Percentiles rank a stretch among this genome's conserved stretches.
These are phyloP conservation scores for Eucalyptus albens DNA, from an alignment of 345 rosid species.

Conservation along the genomic window DNA sequence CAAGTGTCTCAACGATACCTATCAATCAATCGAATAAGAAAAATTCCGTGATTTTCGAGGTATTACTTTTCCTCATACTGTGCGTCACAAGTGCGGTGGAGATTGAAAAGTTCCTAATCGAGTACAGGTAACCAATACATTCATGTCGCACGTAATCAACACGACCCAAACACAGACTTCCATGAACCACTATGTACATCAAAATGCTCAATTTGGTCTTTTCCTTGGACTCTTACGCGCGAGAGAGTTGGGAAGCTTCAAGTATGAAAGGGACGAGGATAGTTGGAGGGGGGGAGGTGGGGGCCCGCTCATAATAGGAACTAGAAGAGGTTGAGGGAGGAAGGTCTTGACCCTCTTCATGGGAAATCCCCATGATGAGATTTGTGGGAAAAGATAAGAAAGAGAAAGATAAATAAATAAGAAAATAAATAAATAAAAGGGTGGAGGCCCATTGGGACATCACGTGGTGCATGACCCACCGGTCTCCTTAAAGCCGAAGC, in stretches of 20 bases:
- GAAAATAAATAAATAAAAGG: not conserved
- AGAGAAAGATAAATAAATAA: not conserved
- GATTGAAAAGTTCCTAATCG: not conserved
- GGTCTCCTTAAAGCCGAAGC: conserved; percentile 39
- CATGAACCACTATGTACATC: not conserved
- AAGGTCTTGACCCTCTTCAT: not conserved
- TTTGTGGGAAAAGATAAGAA: not conserved
- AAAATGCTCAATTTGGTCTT: not conserved
- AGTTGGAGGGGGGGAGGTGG: not conserved
- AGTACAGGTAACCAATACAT: too few relatives aligned
- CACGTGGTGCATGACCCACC: conserved; percentile 84
- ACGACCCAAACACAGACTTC: not conserved
- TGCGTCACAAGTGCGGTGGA: not conserved
- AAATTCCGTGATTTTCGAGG: not conserved
- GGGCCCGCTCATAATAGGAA: not conserved
- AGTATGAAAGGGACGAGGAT: not conserved
- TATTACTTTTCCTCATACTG: not conserved
- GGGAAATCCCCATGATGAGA: not conserved
- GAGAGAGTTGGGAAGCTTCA: not conserved
- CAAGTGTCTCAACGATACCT: not conserved
- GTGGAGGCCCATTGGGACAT: conserved; percentile 19
- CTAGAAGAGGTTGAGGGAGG: not conserved
- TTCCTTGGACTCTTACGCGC: not conserved
- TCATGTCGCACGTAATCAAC: not conserved
- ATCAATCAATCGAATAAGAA: not conserved